Evolutionary conservation across 2,329 filamentous ascomycete genomes (phyloP), one percentile per base, ranked within the genome.

Genomic region (Arthrobotrys sphaeroides): DNA sequence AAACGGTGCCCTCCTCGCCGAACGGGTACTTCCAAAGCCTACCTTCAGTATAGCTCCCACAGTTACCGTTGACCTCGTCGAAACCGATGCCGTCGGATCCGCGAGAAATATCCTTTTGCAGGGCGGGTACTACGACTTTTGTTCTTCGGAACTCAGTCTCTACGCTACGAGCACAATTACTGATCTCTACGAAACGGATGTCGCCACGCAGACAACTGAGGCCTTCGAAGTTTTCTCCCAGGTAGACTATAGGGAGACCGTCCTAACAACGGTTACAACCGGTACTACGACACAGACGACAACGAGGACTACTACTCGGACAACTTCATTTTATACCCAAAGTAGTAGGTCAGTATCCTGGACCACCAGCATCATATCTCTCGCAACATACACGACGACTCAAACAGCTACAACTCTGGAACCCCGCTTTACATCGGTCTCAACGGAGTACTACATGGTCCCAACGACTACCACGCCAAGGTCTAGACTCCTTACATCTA

Each of bases 51-150:
- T 16, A 38, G n/a, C 26, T 28, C 1, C 33, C n/a, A 67, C 69
- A 12, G 40, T 24, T 22, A 24, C 9, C 4, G 38, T 68, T 7
- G 7, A 28, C 2, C 1, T 55, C 5, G 3, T n/a, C 0, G 62
- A 68, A 31, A 74, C 70, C 1, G 33, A 68, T 33, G 62, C 70
- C 0, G 70, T 64, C 12, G 38, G 22, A 2, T 61, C 43, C n/a
- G 70, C 49, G 9, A 68, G 62, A 43, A 36, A 74, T 26, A 24
- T 67, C 12, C 47, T 74, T n/a, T 5, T 64, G 0, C 36, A 57
- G 38, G 70, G 70, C 13, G 55, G 55, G 1, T 68, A 68, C 12
- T 55, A 20, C n/a, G 70, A 74, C 10, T 74, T 74, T 36, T 74
- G 70, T 26, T 74, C 70, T 18, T 74, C 70, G 22, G 70, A 74